phyloP scores from a whole-genome alignment of 306 rosid species.

The Prinsepia uniflora region DNA sequence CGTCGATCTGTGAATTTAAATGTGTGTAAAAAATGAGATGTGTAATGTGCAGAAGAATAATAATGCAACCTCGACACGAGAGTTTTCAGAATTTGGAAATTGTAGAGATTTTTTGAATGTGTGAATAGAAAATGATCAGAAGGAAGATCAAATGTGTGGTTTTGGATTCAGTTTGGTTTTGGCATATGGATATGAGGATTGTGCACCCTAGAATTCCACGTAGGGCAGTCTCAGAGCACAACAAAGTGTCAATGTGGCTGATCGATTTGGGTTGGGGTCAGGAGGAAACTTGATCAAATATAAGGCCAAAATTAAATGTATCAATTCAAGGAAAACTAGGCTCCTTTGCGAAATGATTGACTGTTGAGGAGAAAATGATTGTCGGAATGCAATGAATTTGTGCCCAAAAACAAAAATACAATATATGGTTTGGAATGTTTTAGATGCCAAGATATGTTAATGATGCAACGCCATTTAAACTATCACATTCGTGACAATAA shows the following conservation, averaged over 20 bases:
- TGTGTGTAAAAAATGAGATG: conserved; percentile 8
- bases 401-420: too few species aligned
- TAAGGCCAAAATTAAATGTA: neutral
- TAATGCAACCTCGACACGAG: neutral
- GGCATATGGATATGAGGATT: conserved; percentile 14
- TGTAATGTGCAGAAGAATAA: conserved; percentile 11
- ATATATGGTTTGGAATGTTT: neutral
- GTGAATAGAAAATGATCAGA: conserved; percentile 12
- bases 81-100: neutral
- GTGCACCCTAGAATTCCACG: conserved; percentile 36
- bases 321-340: neutral
- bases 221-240: conserved; percentile 29
- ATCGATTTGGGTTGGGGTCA: neutral
- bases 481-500: too few species aligned
- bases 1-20: conserved; percentile 8
- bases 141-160: conserved; percentile 40
- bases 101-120: neutral
- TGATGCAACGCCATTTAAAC: neutral
- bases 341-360: neutral
- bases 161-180: conserved; percentile 2
- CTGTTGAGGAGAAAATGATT: neutral
- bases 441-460: neutral
- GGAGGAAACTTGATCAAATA: neutral
- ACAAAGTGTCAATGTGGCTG: conserved; percentile 30
- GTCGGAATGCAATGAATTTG: neutral